Percentiles rank a stretch among this genome's conserved stretches.
phyloP scores from a whole-genome alignment of 345 rosid genomes.

The Salix udensis region DNA sequence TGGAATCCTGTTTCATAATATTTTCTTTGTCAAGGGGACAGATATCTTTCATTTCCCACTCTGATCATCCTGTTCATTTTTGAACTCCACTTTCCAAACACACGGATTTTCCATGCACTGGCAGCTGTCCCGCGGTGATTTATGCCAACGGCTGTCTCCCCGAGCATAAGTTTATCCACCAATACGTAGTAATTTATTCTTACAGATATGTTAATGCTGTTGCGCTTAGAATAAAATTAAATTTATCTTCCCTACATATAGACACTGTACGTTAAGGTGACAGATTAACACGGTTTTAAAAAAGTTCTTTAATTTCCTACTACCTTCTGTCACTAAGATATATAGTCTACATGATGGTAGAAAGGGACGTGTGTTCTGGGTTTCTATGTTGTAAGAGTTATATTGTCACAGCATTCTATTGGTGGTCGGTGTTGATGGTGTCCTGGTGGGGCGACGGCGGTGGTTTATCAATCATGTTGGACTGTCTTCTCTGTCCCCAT shows the following conservation, averaged over 20 bases:
- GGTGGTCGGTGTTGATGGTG: background rate
- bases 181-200: too few species aligned
- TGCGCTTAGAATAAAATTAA: background rate
- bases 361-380: background rate
- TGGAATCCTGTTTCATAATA: background rate
- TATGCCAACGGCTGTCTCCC: background rate
- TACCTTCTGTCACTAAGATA: background rate
- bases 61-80: slow-evolving; percentile 4
- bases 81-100: background rate
- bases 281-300: background rate
- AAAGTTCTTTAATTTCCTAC: background rate
- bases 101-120: background rate
- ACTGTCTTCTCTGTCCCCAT: background rate
- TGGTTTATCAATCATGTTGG: background rate
- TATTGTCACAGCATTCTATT: background rate
- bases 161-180: too few species aligned
- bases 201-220: background rate
- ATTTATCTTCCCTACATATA: background rate
- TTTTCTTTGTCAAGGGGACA: background rate
- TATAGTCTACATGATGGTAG: background rate
- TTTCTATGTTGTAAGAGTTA: too few species aligned
- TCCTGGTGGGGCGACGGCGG: background rate
- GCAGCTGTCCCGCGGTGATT: background rate
- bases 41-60: slow-evolving; percentile 1
- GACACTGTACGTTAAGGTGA: background rate